Conservation (phyloP, 169 alveolate genomes). For the Plasmodium inui region DNA sequence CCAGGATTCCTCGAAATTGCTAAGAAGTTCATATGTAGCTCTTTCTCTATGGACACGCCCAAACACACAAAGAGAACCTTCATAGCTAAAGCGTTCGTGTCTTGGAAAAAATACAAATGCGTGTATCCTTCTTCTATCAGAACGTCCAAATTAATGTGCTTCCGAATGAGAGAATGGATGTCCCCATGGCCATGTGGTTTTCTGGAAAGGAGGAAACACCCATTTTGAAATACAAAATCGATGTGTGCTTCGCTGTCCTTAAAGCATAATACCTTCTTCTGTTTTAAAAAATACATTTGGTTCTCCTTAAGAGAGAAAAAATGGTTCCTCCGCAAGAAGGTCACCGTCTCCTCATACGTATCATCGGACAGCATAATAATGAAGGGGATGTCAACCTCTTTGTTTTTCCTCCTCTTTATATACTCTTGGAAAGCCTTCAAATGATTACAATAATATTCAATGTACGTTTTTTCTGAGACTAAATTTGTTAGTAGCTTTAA, state of each 20-base stretch:
- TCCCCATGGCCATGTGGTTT: slow-evolving; percentile 97
- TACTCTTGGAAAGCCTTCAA: slow-evolving; percentile 86
- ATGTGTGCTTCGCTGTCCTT: slow-evolving; percentile 89
- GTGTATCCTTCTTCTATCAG: slow-evolving; percentile 88
- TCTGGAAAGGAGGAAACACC: slow-evolving; percentile 83
- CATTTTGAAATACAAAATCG: slow-evolving; percentile 82
- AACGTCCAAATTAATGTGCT: slow-evolving; percentile 82
- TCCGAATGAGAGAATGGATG: slow-evolving; percentile 90
- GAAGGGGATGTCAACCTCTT: slow-evolving; percentile 82
- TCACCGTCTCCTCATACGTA: slow-evolving; percentile 89
- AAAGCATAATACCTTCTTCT: slow-evolving; percentile 92
- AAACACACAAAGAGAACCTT: slow-evolving; percentile 88
- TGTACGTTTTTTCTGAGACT: slow-evolving; percentile 84
- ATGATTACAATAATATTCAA: slow-evolving; percentile 88
- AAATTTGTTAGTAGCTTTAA: slow-evolving; percentile 89
- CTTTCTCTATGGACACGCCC: slow-evolving; percentile 87
- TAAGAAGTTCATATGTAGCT: slow-evolving; percentile 88
- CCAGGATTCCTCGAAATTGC: slow-evolving; percentile 92
- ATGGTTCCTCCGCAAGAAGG: slow-evolving; percentile 83
- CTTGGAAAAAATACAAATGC: slow-evolving; percentile 91
- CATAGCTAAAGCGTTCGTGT: slow-evolving; percentile 91
- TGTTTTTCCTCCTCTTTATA: slow-evolving; percentile 76
- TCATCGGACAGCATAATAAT: slow-evolving; percentile 95
- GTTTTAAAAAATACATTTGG: slow-evolving; percentile 89
- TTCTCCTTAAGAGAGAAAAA: slow-evolving; percentile 86